These are phyloP conservation scores for Chlamydomonas eustigma DNA, from an alignment of 139 green algal genomes.

Conservation along the genomic window DNA sequence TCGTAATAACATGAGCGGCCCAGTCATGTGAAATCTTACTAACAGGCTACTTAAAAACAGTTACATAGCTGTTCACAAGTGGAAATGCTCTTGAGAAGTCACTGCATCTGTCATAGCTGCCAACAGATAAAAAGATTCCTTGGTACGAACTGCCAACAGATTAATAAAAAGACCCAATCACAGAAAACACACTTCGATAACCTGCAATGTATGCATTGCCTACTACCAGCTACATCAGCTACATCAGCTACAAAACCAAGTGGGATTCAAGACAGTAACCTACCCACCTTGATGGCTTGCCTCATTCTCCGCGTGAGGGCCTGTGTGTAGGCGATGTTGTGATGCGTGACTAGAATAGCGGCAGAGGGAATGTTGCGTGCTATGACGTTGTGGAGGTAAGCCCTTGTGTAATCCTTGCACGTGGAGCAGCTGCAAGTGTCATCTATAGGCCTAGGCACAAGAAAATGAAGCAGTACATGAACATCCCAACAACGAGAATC, in stretches of 20 bases:
- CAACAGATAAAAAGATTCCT: too few relatives aligned
- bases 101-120: not conserved
- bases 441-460: constrained; percentile 62
- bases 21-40: not conserved
- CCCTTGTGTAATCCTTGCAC: constrained; percentile 73
- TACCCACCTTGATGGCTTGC: constrained; percentile 45
- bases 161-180: too few relatives aligned
- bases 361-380: constrained; percentile 61
- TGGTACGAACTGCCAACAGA: too few relatives aligned
- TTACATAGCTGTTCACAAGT: not conserved
- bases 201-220: too few relatives aligned
- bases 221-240: too few relatives aligned
- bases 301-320: constrained; percentile 53
- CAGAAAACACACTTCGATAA: too few relatives aligned
- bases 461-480: not conserved
- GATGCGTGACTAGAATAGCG: constrained; percentile 71
- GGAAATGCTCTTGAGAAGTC: not conserved
- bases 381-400: constrained; percentile 80
- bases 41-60: not conserved
- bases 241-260: too few relatives aligned
- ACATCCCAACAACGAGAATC: not conserved
- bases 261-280: too few relatives aligned
- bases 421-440: constrained; percentile 67
- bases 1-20: not conserved
- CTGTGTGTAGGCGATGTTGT: constrained; percentile 92